Conservation (phyloP, 2,329 filamentous ascomycete genomes). For the Fonsecaea pedrosoi region DNA sequence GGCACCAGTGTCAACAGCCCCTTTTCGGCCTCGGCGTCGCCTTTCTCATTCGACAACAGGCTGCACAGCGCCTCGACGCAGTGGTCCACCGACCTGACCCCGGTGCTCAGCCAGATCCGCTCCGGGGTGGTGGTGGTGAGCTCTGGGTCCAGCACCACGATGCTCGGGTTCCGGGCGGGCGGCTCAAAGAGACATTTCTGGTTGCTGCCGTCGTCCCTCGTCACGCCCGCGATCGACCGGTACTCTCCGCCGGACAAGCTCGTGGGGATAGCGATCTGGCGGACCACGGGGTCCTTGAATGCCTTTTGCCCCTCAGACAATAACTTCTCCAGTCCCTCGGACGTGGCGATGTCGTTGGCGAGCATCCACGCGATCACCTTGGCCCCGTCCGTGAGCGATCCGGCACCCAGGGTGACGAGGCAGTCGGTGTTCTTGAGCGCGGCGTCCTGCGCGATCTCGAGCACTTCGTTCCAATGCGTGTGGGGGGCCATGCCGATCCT, state of each 20-base stretch:
- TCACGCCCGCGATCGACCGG: slow-evolving; percentile 48
- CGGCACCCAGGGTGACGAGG: slow-evolving; percentile 62
- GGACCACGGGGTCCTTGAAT: slow-evolving; percentile 27
- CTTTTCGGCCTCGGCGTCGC: slow-evolving; percentile 48
- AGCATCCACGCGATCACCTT: slow-evolving; percentile 61
- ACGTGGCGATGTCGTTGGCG: slow-evolving; percentile 54
- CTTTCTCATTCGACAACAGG: slow-evolving; percentile 44
- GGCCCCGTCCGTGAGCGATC: slow-evolving; percentile 63
- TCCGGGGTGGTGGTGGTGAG: slow-evolving; percentile 60
- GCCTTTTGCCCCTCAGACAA: slow-evolving; percentile 34
- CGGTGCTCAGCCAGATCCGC: slow-evolving; percentile 64
- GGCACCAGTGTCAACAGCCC: slow-evolving; percentile 54
- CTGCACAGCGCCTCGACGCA: slow-evolving; percentile 64
- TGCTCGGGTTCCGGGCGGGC: slow-evolving; percentile 53
- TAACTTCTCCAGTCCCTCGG: slow-evolving; percentile 50
- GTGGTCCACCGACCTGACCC: slow-evolving; percentile 64
- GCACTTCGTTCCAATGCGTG: slow-evolving; percentile 60
- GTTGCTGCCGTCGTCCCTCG: slow-evolving; percentile 43
- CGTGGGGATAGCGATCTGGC: slow-evolving; percentile 49
- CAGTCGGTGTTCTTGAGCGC: slow-evolving; percentile 49
- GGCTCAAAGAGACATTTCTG: slow-evolving; percentile 45
- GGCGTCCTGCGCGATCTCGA: slow-evolving; percentile 51
- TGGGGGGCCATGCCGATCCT: slow-evolving; percentile 61
- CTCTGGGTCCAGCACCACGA: slow-evolving; percentile 64
- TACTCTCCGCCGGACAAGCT: slow-evolving; percentile 54